Conservation (phyloP, 2,329 filamentous ascomycete genomes). For the Ceratocystis colombiana region DNA sequence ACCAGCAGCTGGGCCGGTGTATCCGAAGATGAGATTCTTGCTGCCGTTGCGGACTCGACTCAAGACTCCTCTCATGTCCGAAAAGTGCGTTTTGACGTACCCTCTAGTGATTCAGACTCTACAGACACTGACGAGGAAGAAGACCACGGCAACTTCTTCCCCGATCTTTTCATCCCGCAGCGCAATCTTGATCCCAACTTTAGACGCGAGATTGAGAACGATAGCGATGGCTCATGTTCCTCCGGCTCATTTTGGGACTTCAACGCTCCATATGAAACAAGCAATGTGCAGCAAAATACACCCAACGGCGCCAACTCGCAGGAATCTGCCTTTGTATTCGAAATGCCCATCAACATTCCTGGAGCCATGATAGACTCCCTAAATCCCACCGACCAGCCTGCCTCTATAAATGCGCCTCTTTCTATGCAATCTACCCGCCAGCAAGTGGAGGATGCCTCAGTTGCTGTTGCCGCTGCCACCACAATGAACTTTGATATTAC, state of each 20-base stretch:
- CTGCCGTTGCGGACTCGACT: conserved; percentile 40
- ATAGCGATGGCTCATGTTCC: conserved; percentile 48
- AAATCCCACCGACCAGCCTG: conserved; percentile 28
- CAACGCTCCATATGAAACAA: conserved; percentile 36
- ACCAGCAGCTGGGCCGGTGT: conserved; percentile 21
- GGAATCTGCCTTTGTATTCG: conserved; percentile 27
- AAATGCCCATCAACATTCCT: conserved; percentile 37
- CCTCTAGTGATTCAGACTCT: conserved; percentile 54
- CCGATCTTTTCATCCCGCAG: conserved; percentile 69
- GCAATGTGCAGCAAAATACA: conserved; percentile 35
- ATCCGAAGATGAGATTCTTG: conserved; percentile 26
- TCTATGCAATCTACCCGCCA: not conserved
- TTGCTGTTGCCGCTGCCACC: not conserved
- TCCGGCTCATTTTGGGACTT: conserved; percentile 56
- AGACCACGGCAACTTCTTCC: conserved; percentile 56
- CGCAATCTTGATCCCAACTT: conserved; percentile 61
- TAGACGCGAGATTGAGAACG: conserved; percentile 61
- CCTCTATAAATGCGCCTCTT: conserved; percentile 8
- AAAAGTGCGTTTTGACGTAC: conserved; percentile 64
- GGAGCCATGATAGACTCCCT: conserved; percentile 28
- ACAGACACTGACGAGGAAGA: conserved; percentile 44
- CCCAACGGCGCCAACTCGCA: conserved; percentile 32
- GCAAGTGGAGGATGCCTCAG: conserved; percentile 3
- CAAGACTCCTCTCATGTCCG: conserved; percentile 41
- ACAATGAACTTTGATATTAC: conserved; percentile 31